phyloP scores from a whole-genome alignment of 345 rosid species.

The Anacardium occidentale region DNA sequence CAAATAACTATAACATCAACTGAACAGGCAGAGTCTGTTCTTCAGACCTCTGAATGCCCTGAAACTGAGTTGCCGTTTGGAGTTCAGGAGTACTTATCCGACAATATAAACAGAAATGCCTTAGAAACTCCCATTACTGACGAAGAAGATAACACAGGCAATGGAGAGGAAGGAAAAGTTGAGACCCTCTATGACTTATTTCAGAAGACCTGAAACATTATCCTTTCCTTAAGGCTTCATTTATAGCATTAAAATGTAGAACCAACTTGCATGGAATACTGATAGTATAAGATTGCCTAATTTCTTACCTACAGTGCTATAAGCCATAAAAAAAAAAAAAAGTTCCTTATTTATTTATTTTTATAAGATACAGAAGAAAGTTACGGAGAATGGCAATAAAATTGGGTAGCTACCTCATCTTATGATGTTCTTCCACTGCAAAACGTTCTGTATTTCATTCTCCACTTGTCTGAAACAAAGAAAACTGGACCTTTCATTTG shows the following conservation, averaged over 20 bases:
- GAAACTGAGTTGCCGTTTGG: constrained; percentile 43
- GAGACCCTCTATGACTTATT: constrained; percentile 66
- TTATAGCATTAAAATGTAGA: not conserved
- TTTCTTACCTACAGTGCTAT: not conserved
- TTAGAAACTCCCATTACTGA: constrained; percentile 35
- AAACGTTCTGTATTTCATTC: no score
- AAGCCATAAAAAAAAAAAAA: not conserved
- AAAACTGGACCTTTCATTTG: not conserved
- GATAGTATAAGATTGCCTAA: not conserved
- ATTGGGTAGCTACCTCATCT: no score
- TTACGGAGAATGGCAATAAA: not conserved
- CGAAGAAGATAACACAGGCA: constrained; percentile 42
- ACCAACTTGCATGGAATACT: not conserved
- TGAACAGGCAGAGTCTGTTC: constrained; percentile 52
- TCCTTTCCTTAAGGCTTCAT: not conserved
- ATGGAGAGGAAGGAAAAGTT: constrained; percentile 32
- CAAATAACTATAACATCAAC: constrained; percentile 51
- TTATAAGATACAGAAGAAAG: no score
- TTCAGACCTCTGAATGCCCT: constrained; percentile 32
- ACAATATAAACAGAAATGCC: constrained; percentile 39
- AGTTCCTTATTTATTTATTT: no score
- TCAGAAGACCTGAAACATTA: constrained; percentile 35
- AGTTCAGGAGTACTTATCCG: constrained; percentile 60
- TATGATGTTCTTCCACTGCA: no score
- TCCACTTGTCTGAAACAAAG: not conserved